Percentiles rank a stretch among this genome's conserved stretches.
Evolutionary conservation across 2,329 filamentous ascomycete genomes (phyloP).

Genomic region (Fusarium protoensiforme): DNA sequence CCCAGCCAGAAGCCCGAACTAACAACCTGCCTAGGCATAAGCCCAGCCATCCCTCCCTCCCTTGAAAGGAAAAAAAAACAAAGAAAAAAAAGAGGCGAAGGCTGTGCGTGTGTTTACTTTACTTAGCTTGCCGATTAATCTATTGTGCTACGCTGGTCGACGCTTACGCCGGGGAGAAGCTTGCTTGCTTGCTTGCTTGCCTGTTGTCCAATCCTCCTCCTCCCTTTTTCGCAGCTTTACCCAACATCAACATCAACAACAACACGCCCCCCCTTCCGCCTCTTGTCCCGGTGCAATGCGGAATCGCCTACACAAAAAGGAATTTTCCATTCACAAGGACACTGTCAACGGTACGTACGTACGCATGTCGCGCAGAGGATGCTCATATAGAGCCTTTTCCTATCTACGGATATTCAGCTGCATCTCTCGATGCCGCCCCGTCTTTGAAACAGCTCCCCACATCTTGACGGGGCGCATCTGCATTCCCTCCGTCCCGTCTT

Average conservation of each 20-base stretch:
- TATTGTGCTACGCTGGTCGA: slow-evolving; percentile 6
- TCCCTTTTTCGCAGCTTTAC: slow-evolving; percentile 9
- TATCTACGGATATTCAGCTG: not conserved
- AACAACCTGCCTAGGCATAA: slow-evolving; percentile 9
- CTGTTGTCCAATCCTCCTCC: not conserved
- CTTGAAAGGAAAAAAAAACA: slow-evolving; percentile 14
- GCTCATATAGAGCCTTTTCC: not conserved
- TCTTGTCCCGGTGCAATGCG: slow-evolving; percentile 40
- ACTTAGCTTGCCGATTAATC: not conserved
- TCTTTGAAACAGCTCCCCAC: slow-evolving; percentile 42
- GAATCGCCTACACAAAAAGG: slow-evolving; percentile 47
- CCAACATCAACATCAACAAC: slow-evolving; percentile 14
- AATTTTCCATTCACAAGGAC: slow-evolving; percentile 51
- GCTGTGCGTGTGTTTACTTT: slow-evolving; percentile 13
- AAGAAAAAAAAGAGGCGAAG: not conserved
- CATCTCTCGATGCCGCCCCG: slow-evolving; percentile 19
- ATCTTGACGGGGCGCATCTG: slow-evolving; percentile 30
- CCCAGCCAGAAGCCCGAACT: not conserved
- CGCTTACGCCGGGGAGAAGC: not conserved
- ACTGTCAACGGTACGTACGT: slow-evolving; percentile 36
- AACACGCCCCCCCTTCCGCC: slow-evolving; percentile 1
- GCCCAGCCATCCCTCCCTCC: slow-evolving; percentile 20
- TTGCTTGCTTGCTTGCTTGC: slow-evolving; percentile 9
- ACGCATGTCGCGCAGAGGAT: not conserved
- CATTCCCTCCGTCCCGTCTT: slow-evolving; percentile 12